Evolutionary conservation across 2,329 filamentous ascomycete genomes (phyloP), one percentile per base, ranked within the genome.

Genomic region (Diaporthe aspalathi): DNA sequence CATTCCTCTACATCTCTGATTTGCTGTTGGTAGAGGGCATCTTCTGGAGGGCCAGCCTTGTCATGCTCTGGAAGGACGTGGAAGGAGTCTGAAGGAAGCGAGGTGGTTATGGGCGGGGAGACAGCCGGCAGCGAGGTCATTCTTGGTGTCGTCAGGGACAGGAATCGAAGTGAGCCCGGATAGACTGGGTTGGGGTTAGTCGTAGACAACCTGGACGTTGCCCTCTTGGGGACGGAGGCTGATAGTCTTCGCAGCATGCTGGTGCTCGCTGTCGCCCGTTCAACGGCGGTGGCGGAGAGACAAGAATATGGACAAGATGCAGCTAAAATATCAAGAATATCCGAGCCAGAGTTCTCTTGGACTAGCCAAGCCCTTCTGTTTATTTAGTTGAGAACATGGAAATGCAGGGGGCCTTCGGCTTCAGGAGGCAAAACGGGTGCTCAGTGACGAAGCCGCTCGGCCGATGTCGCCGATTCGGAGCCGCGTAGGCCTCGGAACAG

Each of bases 1-100:
- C 95, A 98, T 35, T 91, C 88, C 80, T 95, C 90, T 16, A 98
- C 94, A 77, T 96, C 92, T 77, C 92, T 88, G 67, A 98, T 86
- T 80, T 98, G 94, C 74, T 93, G 89, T 52, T 95, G 90, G 80
- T 95, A 97, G 1, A 98, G 87, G 0, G 90, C 90, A 82, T 98
- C 94, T 81, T 98, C 96, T 0, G 93, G 90, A 22, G 88, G 86
- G 20, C 94, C 94, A 0, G 92, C 85, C 81, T 98, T 98, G 70
- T 92, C 85, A 40, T 88, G 83, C 75, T 94, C 93, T 50, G 94
- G 87, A 0, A 98, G 88, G 17, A 98, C 87, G 80, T 98, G 95
- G 83, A 95, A 98, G 35, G 93, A 89, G 78, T 97, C 94, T 70
- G 92, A 89, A 0, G 92, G 86, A 2, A 90, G 83, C 11, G 85